Evolutionary conservation across 73 alveolate species (phyloP).

Genomic region (Uronychia binucleata): DNA sequence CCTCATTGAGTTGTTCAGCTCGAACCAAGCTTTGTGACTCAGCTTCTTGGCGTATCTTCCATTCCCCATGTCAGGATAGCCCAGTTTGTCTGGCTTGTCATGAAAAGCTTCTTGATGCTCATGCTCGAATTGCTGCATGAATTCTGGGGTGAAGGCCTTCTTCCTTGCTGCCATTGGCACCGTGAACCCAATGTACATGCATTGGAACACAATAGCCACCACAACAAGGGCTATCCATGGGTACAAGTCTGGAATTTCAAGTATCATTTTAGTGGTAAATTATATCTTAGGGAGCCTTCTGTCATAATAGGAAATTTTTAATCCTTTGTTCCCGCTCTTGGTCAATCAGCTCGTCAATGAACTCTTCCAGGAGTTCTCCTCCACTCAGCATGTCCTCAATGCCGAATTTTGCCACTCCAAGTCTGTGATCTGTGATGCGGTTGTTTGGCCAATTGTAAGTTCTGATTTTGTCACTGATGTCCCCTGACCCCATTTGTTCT

Average conservation of each 20-base stretch:
- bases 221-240: background rate
- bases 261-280: background rate
- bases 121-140: slow-evolving; percentile 38
- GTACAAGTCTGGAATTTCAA: background rate
- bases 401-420: slow-evolving; percentile 67
- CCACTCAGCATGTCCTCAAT: slow-evolving; percentile 75
- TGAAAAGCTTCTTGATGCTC: slow-evolving; percentile 28
- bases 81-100: slow-evolving; percentile 13
- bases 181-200: slow-evolving; percentile 16
- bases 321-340: slow-evolving; percentile 25
- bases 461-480: slow-evolving; percentile 83
- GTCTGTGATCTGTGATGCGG: slow-evolving; percentile 91
- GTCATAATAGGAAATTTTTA: background rate
- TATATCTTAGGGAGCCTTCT: background rate
- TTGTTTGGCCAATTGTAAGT: slow-evolving; percentile 90
- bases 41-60: slow-evolving; percentile 20
- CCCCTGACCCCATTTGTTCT: slow-evolving; percentile 76
- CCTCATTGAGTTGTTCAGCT: slow-evolving; percentile 12
- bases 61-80: slow-evolving; percentile 43
- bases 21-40: slow-evolving; percentile 20
- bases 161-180: slow-evolving; percentile 24
- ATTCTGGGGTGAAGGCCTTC: slow-evolving; percentile 38
- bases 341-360: slow-evolving; percentile 56
- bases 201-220: slow-evolving; percentile 10
- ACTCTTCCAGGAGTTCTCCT: slow-evolving; percentile 71